Conservation (phyloP, 306 rosid species). For the Cucumis sativus region DNA sequence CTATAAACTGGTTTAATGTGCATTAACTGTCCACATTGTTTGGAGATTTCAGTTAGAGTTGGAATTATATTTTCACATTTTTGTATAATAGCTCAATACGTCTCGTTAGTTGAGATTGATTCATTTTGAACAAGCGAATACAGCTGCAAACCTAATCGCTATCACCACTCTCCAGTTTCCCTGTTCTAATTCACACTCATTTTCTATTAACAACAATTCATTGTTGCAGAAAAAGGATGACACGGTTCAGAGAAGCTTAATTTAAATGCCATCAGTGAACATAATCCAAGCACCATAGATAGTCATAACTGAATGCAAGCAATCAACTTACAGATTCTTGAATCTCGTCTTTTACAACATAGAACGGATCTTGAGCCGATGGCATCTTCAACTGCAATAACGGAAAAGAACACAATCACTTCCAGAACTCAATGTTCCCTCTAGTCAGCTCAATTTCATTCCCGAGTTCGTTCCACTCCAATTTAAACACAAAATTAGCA, state of each 20-base stretch:
- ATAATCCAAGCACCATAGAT: not conserved
- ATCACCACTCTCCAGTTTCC: not conserved
- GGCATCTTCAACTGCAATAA: constrained; percentile 42
- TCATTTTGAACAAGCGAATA: not conserved
- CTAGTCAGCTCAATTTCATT: not conserved
- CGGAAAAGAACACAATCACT: not conserved
- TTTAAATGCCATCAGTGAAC: not conserved
- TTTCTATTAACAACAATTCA: not conserved
- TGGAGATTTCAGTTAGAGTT: not conserved
- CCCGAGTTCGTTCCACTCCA: not conserved
- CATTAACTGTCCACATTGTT: not conserved
- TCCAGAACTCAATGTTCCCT: not conserved
- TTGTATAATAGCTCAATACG: not conserved
- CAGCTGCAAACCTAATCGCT: not conserved
- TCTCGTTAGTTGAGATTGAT: not conserved
- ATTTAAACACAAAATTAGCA: not conserved
- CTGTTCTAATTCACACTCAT: not conserved
- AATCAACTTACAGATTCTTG: constrained; percentile 75
- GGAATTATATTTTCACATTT: not conserved
- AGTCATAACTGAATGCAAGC: not conserved
- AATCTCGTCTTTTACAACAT: constrained; percentile 94
- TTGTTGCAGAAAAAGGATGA: not conserved
- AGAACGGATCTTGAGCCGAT: constrained; percentile 94
- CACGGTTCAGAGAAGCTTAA: not conserved
- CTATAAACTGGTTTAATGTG: not conserved